Evolutionary conservation across 2,329 filamentous ascomycete species (phyloP).

Genomic region (Colletotrichum sp.): DNA sequence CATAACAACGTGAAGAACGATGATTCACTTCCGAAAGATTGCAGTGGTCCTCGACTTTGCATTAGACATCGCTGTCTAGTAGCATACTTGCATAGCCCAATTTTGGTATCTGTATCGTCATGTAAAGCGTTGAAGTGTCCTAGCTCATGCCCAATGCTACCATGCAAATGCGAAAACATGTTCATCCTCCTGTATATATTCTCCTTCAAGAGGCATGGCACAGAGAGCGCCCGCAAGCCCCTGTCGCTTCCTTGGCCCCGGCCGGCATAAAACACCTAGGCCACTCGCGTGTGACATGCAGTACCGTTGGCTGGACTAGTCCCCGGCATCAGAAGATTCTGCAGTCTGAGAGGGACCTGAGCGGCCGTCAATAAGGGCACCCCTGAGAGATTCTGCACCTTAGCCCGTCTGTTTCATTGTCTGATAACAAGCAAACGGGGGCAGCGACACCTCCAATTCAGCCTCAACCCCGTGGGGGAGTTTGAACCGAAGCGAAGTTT

Average conservation of each 20-base stretch:
- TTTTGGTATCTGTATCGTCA: slow-evolving; percentile 20
- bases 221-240: background rate
- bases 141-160: slow-evolving; percentile 5
- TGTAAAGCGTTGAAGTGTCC: background rate
- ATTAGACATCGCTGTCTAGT: background rate
- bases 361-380: slow-evolving; percentile 22
- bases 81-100: slow-evolving; percentile 8
- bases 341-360: slow-evolving; percentile 25
- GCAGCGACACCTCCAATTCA: background rate
- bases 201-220: background rate
- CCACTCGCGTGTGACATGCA: background rate
- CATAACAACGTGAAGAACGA: background rate
- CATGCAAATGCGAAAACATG: slow-evolving; percentile 1
- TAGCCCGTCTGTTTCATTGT: slow-evolving; percentile 25
- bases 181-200: background rate
- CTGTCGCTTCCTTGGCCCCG: background rate
- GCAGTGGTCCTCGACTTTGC: background rate
- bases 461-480: background rate
- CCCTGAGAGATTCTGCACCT: slow-evolving; percentile 19
- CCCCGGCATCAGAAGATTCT: slow-evolving; percentile 23
- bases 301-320: slow-evolving; percentile 6
- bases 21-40: background rate
- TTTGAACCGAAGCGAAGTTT: background rate
- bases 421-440: slow-evolving; percentile 21
- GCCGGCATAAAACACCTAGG: background rate